A percentile compares a stretch with the other conserved stretches of the same genome.
Evolutionary conservation across 768 basidiomycete species (phyloP).

Genomic region (Gloeopeniophorella convolvens): DNA sequence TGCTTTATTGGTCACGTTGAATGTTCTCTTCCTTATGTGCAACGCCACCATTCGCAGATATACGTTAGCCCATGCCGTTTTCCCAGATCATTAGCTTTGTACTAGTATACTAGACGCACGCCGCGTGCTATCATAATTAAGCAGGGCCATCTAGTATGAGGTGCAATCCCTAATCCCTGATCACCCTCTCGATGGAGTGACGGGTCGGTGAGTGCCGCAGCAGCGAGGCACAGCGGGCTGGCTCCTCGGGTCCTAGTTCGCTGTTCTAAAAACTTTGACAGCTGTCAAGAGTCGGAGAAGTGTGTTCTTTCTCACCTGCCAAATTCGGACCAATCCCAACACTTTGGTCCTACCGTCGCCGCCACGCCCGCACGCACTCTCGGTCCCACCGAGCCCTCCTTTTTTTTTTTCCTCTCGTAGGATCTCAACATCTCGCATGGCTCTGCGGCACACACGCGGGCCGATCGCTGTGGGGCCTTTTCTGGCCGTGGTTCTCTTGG

Average conservation of each 20-base stretch:
- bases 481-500: not conserved
- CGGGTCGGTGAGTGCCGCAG: no score
- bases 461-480: not conserved
- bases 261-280: not conserved
- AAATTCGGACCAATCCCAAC: not conserved
- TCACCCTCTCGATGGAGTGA: no score
- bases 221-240: no score
- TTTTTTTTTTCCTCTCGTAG: not conserved
- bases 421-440: not conserved
- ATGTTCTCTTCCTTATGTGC: not conserved
- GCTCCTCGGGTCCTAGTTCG: not conserved
- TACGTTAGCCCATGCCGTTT: no score
- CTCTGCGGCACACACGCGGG: not conserved
- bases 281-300: conserved; percentile 3
- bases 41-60: not conserved
- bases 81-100: not conserved
- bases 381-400: not conserved
- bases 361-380: not conserved
- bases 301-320: conserved; percentile 5
- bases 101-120: not conserved
- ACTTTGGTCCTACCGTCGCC: not conserved
- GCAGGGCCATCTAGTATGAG: not conserved
- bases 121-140: not conserved
- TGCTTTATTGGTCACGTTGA: not conserved
- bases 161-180: not conserved